Percentiles rank a stretch among this genome's conserved stretches.
Evolutionary conservation across 306 rosid genomes (phyloP).

Genomic region (Dryas alaskensis): DNA sequence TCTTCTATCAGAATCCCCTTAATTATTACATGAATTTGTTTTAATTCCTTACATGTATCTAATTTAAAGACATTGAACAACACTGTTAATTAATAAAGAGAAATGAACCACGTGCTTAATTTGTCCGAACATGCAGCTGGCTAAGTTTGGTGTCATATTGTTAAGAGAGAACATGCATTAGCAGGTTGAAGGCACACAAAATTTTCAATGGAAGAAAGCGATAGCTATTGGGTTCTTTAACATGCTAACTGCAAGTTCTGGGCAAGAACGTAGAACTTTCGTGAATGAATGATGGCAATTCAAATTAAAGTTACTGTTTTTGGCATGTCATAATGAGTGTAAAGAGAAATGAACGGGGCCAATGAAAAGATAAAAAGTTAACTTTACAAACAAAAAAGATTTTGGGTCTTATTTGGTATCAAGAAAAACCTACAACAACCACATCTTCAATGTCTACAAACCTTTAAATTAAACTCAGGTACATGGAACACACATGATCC

Average conservation of each 20-base stretch:
- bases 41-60: no score
- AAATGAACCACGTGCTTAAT: background rate
- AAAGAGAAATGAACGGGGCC: background rate
- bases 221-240: background rate
- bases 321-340: background rate
- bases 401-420: no score
- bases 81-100: no score
- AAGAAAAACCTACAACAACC: no score
- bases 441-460: no score
- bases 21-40: no score
- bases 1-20: no score
- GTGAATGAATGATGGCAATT: slow-evolving; percentile 6
- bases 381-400: background rate
- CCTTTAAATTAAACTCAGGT: no score
- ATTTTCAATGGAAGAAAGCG: background rate
- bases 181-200: background rate
- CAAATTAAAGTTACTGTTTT: slow-evolving; percentile 6
- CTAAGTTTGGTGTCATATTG: no score
- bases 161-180: background rate
- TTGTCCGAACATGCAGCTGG: no score
- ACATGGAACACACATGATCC: no score
- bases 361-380: background rate
- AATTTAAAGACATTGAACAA: no score
- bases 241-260: background rate
- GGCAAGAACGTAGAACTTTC: background rate